These are phyloP conservation scores for Mixia osmundae DNA, from an alignment of 1,284 basidiomycete species.

Conservation along the genomic window DNA sequence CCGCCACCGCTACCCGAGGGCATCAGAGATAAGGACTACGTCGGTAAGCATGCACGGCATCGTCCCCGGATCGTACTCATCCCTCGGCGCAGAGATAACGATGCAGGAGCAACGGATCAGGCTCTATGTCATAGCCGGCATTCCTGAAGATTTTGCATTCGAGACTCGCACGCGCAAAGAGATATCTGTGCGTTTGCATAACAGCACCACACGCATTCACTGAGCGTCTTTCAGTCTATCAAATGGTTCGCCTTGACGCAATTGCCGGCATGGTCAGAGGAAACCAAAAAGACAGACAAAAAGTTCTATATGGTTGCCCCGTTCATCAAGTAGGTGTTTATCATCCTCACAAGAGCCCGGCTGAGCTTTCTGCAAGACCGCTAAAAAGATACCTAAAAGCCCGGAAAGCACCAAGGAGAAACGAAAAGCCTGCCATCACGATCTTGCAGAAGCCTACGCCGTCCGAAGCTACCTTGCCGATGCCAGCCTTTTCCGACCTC, in stretches of 20 bases:
- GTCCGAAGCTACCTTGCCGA: slow-evolving; percentile 1
- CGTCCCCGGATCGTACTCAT: too few species aligned
- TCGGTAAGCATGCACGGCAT: too few species aligned
- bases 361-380: too few species aligned
- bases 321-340: slow-evolving; percentile 54
- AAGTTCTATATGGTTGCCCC: slow-evolving; percentile 93
- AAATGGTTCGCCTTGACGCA: slow-evolving; percentile 84
- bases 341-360: not conserved
- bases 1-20: slow-evolving; percentile 11
- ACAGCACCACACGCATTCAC: not conserved
- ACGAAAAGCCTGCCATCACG: not conserved
- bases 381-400: too few species aligned
- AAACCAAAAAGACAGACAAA: slow-evolving; percentile 28
- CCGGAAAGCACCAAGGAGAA: slow-evolving; percentile 12
- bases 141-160: slow-evolving; percentile 75
- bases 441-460: slow-evolving; percentile 2
- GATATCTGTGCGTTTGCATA: slow-evolving; percentile 53
- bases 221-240: slow-evolving; percentile 44
- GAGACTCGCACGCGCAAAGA: slow-evolving; percentile 90
- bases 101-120: slow-evolving; percentile 78
- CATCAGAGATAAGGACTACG: slow-evolving; percentile 13
- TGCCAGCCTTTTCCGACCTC: slow-evolving; percentile 5
- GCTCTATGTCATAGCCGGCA: slow-evolving; percentile 68
- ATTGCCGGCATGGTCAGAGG: slow-evolving; percentile 78
- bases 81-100: slow-evolving; percentile 62